A percentile compares a stretch with the other conserved stretches of the same genome.
phyloP scores from a whole-genome alignment of 2,329 filamentous ascomycete species.

The Lasiodiplodia citricola region DNA sequence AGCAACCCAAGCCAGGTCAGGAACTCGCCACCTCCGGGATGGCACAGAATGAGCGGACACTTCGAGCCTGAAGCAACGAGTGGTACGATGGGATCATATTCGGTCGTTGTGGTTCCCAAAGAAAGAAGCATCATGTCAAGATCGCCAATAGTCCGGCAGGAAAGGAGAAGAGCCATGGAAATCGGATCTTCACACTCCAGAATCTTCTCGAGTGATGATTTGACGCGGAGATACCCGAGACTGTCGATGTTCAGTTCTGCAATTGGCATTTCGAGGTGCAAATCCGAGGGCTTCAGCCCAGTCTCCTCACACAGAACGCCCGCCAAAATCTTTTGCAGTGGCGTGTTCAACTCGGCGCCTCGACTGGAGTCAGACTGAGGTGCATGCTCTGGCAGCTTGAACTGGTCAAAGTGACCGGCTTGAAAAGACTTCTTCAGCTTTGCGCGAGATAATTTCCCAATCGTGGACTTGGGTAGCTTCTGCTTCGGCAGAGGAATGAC shows the following conservation, averaged over 20 bases:
- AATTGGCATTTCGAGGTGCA: slow-evolving; percentile 10
- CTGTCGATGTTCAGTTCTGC: slow-evolving; percentile 23
- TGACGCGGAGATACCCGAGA: slow-evolving; percentile 23
- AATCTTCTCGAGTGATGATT: slow-evolving; percentile 22
- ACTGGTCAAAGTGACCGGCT: slow-evolving; percentile 16
- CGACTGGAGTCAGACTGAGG: not conserved
- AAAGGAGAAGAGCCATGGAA: slow-evolving; percentile 19
- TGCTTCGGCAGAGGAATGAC: slow-evolving; percentile 23
- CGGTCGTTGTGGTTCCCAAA: slow-evolving; percentile 6
- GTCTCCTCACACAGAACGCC: slow-evolving; percentile 4
- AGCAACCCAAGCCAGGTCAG: slow-evolving; percentile 25
- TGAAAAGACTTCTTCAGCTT: slow-evolving; percentile 25
- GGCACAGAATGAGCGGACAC: slow-evolving; percentile 24
- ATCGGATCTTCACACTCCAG: slow-evolving; percentile 22
- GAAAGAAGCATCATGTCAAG: slow-evolving; percentile 22
- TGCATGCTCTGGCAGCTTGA: slow-evolving; percentile 5
- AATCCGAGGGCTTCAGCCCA: slow-evolving; percentile 5
- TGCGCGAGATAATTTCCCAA: slow-evolving; percentile 24
- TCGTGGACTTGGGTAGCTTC: slow-evolving; percentile 24
- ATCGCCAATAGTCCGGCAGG: slow-evolving; percentile 15
- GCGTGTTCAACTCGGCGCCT: slow-evolving; percentile 1
- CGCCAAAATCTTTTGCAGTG: slow-evolving; percentile 19
- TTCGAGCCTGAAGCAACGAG: slow-evolving; percentile 21
- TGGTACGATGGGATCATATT: slow-evolving; percentile 25
- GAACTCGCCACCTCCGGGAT: slow-evolving; percentile 25